These are phyloP conservation scores for Gossypium ekmanianum DNA, from an alignment of 345 rosid species.

Conservation along the genomic window DNA sequence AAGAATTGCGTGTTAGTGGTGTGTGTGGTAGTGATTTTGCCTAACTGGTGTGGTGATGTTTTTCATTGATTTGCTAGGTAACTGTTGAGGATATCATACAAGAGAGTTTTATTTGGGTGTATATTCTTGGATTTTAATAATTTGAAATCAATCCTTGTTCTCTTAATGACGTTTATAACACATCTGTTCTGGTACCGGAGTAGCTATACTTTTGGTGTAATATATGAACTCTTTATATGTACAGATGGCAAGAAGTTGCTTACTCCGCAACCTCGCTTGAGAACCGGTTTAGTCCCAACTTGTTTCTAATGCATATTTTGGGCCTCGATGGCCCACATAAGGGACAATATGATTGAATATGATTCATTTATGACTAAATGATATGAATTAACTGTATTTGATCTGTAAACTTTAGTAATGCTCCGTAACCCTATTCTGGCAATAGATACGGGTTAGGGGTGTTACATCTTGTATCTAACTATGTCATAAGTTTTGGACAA, in stretches of 20 bases:
- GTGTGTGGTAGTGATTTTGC: too few relatives aligned
- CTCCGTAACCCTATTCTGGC: too few relatives aligned
- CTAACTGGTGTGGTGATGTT: background rate
- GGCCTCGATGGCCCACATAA: too few relatives aligned
- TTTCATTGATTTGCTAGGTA: background rate
- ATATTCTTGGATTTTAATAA: background rate
- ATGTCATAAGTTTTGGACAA: too few relatives aligned
- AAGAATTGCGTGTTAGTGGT: too few relatives aligned
- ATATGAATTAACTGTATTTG: too few relatives aligned
- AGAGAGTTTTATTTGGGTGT: background rate
- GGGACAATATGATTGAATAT: too few relatives aligned
- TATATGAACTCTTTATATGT: background rate
- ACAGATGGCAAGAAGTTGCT: constrained; percentile 70
- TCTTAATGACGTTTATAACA: background rate
- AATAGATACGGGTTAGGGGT: too few relatives aligned
- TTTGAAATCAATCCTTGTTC: background rate
- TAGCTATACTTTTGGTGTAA: background rate
- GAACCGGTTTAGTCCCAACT: constrained; percentile 40
- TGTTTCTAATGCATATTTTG: too few relatives aligned
- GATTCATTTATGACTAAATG: too few relatives aligned
- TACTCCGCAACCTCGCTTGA: constrained; percentile 88
- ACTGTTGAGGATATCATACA: background rate
- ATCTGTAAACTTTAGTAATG: too few relatives aligned
- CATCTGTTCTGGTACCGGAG: constrained; percentile 14
- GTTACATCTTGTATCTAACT: too few relatives aligned